Percentiles rank a stretch among this genome's conserved stretches.
Conservation (phyloP, 192 early-diverging fungal species). For the Umbelopsis sp. region DNA sequence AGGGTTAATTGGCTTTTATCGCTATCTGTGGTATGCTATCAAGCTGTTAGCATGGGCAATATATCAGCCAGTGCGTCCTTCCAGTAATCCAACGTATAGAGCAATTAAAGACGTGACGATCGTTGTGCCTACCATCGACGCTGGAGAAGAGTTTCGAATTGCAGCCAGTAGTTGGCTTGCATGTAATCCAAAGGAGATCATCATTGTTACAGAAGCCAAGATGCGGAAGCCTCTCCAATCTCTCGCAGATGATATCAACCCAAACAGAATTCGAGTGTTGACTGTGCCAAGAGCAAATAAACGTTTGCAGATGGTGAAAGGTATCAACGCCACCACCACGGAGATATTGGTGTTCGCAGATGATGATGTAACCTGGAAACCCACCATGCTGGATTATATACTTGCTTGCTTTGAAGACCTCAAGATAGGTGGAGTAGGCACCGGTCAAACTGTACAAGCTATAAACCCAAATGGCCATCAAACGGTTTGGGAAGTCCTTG, state of each 20-base stretch:
- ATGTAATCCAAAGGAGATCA: slow-evolving; percentile 66
- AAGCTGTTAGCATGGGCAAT: slow-evolving; percentile 63
- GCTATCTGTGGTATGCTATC: slow-evolving; percentile 72
- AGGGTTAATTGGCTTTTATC: slow-evolving; percentile 72
- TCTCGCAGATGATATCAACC: slow-evolving; percentile 63
- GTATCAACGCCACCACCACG: slow-evolving; percentile 61
- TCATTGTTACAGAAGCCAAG: slow-evolving; percentile 66
- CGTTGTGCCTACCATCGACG: slow-evolving; percentile 76
- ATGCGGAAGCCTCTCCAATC: slow-evolving; percentile 55
- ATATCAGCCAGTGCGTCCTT: slow-evolving; percentile 63
- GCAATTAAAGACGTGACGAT: slow-evolving; percentile 67
- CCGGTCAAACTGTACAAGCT: slow-evolving; percentile 61
- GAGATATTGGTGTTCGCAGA: slow-evolving; percentile 71
- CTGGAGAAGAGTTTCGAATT: slow-evolving; percentile 71
- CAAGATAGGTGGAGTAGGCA: slow-evolving; percentile 73
- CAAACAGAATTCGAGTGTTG: slow-evolving; percentile 51
- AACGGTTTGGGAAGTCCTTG: slow-evolving; percentile 73
- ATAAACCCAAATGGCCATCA: slow-evolving; percentile 52
- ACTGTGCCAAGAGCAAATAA: slow-evolving; percentile 65
- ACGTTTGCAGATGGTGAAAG: slow-evolving; percentile 70
- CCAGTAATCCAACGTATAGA: slow-evolving; percentile 55
- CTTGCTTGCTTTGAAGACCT: slow-evolving; percentile 73
- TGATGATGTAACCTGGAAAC: slow-evolving; percentile 73
- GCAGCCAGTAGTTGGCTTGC: slow-evolving; percentile 66
- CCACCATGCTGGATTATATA: slow-evolving; percentile 62